Evolutionary conservation across 768 basidiomycete species (phyloP).

Genomic region (Fomitopsis pulvina): DNA sequence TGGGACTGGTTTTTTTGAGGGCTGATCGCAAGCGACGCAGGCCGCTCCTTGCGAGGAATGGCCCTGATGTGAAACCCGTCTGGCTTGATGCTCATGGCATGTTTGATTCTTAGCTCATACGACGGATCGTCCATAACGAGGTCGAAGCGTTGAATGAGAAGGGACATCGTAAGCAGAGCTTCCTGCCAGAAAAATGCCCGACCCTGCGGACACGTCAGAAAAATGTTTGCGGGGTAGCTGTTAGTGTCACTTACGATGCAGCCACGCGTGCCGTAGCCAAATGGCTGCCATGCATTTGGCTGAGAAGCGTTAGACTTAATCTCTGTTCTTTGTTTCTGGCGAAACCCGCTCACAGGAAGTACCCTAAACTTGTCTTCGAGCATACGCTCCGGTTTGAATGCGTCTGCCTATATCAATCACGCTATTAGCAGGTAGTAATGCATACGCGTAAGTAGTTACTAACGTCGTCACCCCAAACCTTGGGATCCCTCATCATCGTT

Average conservation of each 20-base stretch:
- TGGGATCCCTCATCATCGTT: slow-evolving; percentile 32
- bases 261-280: slow-evolving; percentile 22
- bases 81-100: slow-evolving; percentile 43
- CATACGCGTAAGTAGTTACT: too few relatives aligned
- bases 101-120: slow-evolving; percentile 40
- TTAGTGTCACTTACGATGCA: slow-evolving; percentile 18
- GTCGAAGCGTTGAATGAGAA: slow-evolving; percentile 41
- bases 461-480: slow-evolving; percentile 46
- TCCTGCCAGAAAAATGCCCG: slow-evolving; percentile 45
- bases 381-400: slow-evolving; percentile 43
- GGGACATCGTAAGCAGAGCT: slow-evolving; percentile 34
- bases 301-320: slow-evolving; percentile 6
- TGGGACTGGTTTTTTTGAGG: slow-evolving; percentile 12
- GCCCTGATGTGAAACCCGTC: slow-evolving; percentile 35
- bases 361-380: slow-evolving; percentile 42
- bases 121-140: slow-evolving; percentile 35
- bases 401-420: slow-evolving; percentile 20
- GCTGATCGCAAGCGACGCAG: slow-evolving; percentile 11
- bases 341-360: slow-evolving; percentile 33
- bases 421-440: neutral
- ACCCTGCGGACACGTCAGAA: slow-evolving; percentile 16
- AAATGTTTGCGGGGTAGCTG: neutral
- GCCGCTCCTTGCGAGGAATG: slow-evolving; percentile 21
- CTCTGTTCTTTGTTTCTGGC: slow-evolving; percentile 4
- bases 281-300: slow-evolving; percentile 41